These are phyloP conservation scores for Gelatoporia subvermispora DNA, from an alignment of 768 basidiomycete species.

Conservation along the genomic window DNA sequence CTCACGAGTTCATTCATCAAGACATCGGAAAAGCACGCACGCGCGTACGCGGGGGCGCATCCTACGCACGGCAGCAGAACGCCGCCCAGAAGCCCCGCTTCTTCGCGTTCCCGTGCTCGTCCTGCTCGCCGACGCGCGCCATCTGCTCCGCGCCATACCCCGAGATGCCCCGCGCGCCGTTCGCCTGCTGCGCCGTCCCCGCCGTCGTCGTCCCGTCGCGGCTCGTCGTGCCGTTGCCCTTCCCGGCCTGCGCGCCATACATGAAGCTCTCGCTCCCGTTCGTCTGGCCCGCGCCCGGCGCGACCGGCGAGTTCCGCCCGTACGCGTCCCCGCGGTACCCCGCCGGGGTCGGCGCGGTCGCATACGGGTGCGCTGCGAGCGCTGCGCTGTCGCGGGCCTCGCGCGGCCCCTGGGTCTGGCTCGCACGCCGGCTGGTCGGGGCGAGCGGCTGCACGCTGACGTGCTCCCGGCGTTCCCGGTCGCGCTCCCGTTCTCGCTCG, in stretches of 20 bases:
- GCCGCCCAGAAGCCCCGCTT: conserved; percentile 58
- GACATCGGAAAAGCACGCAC: conserved; percentile 1
- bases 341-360: conserved; percentile 52
- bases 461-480: conserved; percentile 45
- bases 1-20: neutral
- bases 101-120: conserved; percentile 55
- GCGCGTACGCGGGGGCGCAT: conserved; percentile 13
- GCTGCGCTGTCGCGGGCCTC: conserved; percentile 31
- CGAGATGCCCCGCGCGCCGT: conserved; percentile 48
- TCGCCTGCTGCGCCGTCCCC: conserved; percentile 28
- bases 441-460: conserved; percentile 62
- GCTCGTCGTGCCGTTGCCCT: conserved; percentile 37
- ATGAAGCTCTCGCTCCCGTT: conserved; percentile 55
- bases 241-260: conserved; percentile 55
- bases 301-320: conserved; percentile 41
- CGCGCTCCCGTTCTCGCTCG: conserved; percentile 4
- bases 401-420: conserved; percentile 45
- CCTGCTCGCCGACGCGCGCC: conserved; percentile 52
- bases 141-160: conserved; percentile 66
- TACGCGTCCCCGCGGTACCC: conserved; percentile 53
- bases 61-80: conserved; percentile 52
- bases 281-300: conserved; percentile 35
- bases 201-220: conserved; percentile 47
- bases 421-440: conserved; percentile 61
- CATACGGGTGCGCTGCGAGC: conserved; percentile 67